These are phyloP conservation scores for Carex myosuroides DNA, from an alignment of 176 grass and related monocot species.

Conservation along the genomic window DNA sequence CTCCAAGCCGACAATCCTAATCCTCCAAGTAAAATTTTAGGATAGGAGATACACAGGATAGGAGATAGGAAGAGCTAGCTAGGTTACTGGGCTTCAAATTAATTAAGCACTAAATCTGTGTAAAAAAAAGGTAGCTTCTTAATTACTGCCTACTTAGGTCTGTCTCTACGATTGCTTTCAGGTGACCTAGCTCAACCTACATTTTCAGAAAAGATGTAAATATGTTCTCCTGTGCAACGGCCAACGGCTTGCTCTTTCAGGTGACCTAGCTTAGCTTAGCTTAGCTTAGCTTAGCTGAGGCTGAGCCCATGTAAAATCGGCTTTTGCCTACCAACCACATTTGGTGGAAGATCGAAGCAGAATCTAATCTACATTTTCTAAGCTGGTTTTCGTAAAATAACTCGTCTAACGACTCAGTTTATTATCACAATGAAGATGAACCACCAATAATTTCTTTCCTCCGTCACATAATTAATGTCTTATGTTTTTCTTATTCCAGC, in stretches of 20 bases:
- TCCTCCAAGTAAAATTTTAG: not conserved
- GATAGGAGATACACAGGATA: not conserved
- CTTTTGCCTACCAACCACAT: not conserved
- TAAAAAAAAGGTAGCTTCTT: not conserved
- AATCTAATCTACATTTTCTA: not conserved
- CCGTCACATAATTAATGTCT: too few relatives aligned
- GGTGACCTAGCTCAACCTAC: conserved; percentile 3
- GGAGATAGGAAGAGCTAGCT: not conserved
- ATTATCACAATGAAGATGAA: not conserved
- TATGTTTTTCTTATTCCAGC: too few relatives aligned
- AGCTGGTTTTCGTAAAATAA: not conserved
- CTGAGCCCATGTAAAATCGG: not conserved
- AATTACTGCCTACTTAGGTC: too few relatives aligned
- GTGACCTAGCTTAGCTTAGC: too few relatives aligned
- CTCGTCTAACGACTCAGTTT: not conserved
- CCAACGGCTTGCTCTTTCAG: not conserved
- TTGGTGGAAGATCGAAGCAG: too few relatives aligned
- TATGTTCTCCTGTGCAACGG: not conserved
- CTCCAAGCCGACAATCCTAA: too few relatives aligned
- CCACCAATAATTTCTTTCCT: too few relatives aligned
- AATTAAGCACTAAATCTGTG: not conserved
- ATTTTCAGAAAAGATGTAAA: not conserved
- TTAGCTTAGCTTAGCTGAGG: too few relatives aligned
- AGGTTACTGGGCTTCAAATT: not conserved
- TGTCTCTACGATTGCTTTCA: not conserved